Evolutionary conservation across 192 early-diverging fungal genomes (phyloP).

Genomic region (Polychytrium aggregatum): DNA sequence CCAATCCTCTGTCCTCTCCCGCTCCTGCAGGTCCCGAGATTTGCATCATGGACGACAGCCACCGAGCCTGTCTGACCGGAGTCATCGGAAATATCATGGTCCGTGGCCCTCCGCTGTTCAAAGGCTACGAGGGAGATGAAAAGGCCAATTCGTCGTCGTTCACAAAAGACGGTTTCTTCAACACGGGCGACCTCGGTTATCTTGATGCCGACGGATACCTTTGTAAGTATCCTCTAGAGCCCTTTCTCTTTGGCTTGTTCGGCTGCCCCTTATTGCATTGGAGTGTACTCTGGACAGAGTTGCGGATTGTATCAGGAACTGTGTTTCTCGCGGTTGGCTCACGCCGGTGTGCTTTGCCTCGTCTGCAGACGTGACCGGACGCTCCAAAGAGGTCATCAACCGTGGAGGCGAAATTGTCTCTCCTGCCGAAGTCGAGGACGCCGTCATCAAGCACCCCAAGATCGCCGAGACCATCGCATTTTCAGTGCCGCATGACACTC

Average conservation of each 20-base stretch:
- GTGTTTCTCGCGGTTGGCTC: too few relatives aligned
- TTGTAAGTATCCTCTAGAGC: too few relatives aligned
- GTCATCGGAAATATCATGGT: constrained; percentile 28
- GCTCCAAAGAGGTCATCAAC: too few relatives aligned
- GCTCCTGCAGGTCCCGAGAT: constrained; percentile 38
- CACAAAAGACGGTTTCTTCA: constrained; percentile 56
- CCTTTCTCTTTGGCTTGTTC: too few relatives aligned
- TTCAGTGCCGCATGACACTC: constrained; percentile 22
- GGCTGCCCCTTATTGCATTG: too few relatives aligned
- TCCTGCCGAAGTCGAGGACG: constrained; percentile 71
- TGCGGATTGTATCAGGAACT: too few relatives aligned
- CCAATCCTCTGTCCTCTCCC: too few relatives aligned
- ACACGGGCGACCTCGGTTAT: constrained; percentile 77
- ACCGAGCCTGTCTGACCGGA: constrained; percentile 6
- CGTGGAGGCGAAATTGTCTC: constrained; percentile 89
- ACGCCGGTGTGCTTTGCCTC: too few relatives aligned
- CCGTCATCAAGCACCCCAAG: constrained; percentile 29
- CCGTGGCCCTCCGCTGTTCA: constrained; percentile 24
- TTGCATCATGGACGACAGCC: constrained; percentile 14
- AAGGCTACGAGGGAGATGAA: constrained; percentile 27
- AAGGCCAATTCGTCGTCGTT: constrained; percentile 12
- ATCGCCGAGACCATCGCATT: constrained; percentile 28
- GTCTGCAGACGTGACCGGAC: too few relatives aligned
- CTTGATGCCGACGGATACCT: constrained; percentile 64
- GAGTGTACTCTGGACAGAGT: too few relatives aligned